phyloP scores from a whole-genome alignment of 345 rosid species.

The Dipteronia dyeriana region DNA sequence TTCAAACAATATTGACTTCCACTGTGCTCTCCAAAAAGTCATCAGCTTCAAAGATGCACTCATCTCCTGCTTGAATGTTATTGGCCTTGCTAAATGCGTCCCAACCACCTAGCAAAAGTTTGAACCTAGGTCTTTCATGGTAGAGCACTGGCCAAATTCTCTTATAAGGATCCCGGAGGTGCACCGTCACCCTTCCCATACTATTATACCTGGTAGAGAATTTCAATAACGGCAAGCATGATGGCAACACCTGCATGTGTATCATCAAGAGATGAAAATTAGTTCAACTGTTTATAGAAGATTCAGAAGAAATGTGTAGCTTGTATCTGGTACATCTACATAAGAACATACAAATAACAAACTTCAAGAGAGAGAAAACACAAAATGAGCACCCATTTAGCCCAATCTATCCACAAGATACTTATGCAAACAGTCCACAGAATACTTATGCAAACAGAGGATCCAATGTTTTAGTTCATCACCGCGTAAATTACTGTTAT shows the following conservation, averaged over 20 bases:
- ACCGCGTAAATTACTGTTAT: not conserved
- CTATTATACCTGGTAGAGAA: not conserved
- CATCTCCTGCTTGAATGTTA: slow-evolving; percentile 34
- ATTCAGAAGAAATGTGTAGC: not conserved
- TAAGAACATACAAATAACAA: not conserved
- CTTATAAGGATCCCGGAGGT: slow-evolving; percentile 33
- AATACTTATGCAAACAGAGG: not conserved
- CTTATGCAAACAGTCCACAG: not conserved
- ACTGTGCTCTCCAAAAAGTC: slow-evolving; percentile 5
- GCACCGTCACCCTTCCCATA: slow-evolving; percentile 25
- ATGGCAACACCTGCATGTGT: slow-evolving; percentile 32
- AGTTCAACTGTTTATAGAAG: not conserved
- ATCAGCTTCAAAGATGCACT: slow-evolving; percentile 28
- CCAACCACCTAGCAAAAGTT: slow-evolving; percentile 35
- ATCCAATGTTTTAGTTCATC: not conserved
- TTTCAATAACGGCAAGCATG: slow-evolving; percentile 22
- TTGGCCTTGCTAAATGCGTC: slow-evolving; percentile 35
- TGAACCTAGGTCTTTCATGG: slow-evolving; percentile 18
- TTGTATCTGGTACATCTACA: not conserved
- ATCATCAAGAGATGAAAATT: not conserved
- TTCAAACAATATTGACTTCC: slow-evolving; percentile 20
- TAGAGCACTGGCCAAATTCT: slow-evolving; percentile 41
- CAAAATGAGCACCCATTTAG: not conserved
- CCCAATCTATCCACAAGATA: not conserved
- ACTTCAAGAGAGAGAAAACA: not conserved